Evolutionary conservation across 768 basidiomycete species (phyloP).

Genomic region (Naganishia antarctica): DNA sequence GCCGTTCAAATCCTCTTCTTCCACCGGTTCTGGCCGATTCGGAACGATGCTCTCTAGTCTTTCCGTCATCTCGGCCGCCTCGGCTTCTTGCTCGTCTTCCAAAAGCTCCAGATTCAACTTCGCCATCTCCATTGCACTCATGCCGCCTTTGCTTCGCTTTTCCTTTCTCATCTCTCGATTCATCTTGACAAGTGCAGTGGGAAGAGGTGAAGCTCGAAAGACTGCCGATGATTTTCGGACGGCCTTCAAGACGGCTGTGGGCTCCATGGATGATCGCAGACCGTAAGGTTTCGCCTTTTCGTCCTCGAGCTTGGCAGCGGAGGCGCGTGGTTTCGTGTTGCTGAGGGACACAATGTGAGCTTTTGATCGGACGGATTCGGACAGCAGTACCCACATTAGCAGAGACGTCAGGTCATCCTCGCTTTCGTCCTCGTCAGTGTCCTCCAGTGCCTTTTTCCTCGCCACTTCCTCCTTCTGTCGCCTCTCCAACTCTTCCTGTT

Average conservation of each 20-base stretch:
- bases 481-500: constrained; percentile 10
- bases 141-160: not conserved
- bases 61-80: not conserved
- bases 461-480: constrained; percentile 6
- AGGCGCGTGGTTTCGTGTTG: not conserved
- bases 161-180: constrained; percentile 12
- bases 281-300: not conserved
- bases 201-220: not conserved
- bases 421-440: not conserved
- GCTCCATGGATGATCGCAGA: not conserved
- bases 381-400: not conserved
- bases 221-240: not conserved
- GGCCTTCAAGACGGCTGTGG: not conserved
- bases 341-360: not conserved
- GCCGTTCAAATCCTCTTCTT: not conserved
- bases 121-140: constrained; percentile 4
- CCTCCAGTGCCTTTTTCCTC: constrained; percentile 2
- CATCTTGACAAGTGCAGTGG: not conserved
- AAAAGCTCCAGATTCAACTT: not conserved
- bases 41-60: not conserved
- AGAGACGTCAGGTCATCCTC: constrained; percentile 5
- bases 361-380: not conserved
- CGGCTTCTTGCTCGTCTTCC: constrained; percentile 1
- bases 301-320: not conserved
- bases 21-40: not conserved